Evolutionary conservation across 1,139 yeast genomes (phyloP).

Genomic region (Yamadazyma sp.): DNA sequence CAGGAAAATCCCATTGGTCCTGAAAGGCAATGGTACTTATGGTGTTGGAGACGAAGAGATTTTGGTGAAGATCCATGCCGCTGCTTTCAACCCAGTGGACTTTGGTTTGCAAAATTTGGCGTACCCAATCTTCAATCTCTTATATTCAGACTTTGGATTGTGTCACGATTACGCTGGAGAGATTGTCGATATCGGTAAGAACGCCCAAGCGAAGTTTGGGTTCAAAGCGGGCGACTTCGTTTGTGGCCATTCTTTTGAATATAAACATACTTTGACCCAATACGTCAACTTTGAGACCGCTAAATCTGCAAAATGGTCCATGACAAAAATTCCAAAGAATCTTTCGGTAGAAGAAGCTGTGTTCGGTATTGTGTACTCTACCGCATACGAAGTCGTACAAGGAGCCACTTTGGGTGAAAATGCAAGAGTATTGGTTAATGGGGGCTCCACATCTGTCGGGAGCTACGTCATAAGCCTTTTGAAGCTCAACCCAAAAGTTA

Average conservation of each 20-base stretch:
- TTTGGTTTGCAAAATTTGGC: slow-evolving; percentile 43
- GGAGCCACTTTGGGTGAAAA: neutral
- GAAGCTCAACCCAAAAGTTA: slow-evolving; percentile 42
- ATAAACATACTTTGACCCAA: slow-evolving; percentile 24
- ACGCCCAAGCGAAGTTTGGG: slow-evolving; percentile 24
- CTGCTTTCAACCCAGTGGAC: slow-evolving; percentile 72
- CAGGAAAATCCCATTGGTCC: slow-evolving; percentile 1
- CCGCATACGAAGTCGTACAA: slow-evolving; percentile 51
- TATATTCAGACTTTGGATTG: slow-evolving; percentile 29
- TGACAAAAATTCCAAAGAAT: slow-evolving; percentile 48
- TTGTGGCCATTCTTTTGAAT: slow-evolving; percentile 57
- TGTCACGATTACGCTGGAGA: slow-evolving; percentile 73
- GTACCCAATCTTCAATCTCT: too few relatives aligned
- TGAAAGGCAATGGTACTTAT: slow-evolving; percentile 30
- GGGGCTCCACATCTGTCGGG: slow-evolving; percentile 79
- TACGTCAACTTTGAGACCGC: slow-evolving; percentile 42
- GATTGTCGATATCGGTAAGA: slow-evolving; percentile 57
- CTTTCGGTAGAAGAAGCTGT: slow-evolving; percentile 55
- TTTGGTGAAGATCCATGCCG: slow-evolving; percentile 58
- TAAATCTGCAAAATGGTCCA: slow-evolving; percentile 24
- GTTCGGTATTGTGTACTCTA: slow-evolving; percentile 56
- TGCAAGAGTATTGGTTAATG: slow-evolving; percentile 55
- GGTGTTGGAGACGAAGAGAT: slow-evolving; percentile 36
- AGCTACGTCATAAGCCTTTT: slow-evolving; percentile 58
- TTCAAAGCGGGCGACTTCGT: slow-evolving; percentile 64